Conservation (phyloP, 73 alveolate species). For the Diophrys appendiculata region DNA sequence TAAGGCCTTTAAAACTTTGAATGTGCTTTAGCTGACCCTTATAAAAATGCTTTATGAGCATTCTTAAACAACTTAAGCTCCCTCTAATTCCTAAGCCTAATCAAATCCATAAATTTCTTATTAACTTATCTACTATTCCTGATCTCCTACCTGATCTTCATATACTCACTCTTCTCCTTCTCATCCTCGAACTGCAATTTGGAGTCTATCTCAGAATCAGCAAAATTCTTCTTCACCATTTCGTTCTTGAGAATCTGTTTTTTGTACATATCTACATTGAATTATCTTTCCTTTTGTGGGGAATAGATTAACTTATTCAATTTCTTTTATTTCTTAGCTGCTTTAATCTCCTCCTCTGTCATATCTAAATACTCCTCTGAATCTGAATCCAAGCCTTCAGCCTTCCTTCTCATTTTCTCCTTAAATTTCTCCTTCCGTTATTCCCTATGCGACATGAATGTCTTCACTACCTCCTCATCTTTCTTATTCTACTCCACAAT, state of each 20-base stretch:
- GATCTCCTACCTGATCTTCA: neutral
- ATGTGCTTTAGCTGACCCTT: neutral
- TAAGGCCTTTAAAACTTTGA: neutral
- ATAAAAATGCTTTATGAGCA: neutral
- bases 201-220: neutral
- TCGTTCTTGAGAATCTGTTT: neutral
- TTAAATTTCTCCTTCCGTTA: neutral
- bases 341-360: neutral
- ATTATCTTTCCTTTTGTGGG: neutral
- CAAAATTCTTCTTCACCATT: neutral
- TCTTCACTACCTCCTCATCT: too few species aligned
- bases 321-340: neutral
- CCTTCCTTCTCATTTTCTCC: neutral
- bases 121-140: neutral
- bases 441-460: neutral
- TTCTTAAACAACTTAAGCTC: neutral
- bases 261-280: neutral
- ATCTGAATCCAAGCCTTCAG: neutral
- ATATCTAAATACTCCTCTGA: neutral
- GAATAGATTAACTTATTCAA: neutral
- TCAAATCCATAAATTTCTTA: neutral
- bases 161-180: neutral
- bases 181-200: neutral
- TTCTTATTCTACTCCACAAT: too few species aligned
- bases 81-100: neutral